A percentile compares a stretch with the other conserved stretches of the same genome.
phyloP scores from a whole-genome alignment of 768 basidiomycete species.

The Leccinum rimulosum region DNA sequence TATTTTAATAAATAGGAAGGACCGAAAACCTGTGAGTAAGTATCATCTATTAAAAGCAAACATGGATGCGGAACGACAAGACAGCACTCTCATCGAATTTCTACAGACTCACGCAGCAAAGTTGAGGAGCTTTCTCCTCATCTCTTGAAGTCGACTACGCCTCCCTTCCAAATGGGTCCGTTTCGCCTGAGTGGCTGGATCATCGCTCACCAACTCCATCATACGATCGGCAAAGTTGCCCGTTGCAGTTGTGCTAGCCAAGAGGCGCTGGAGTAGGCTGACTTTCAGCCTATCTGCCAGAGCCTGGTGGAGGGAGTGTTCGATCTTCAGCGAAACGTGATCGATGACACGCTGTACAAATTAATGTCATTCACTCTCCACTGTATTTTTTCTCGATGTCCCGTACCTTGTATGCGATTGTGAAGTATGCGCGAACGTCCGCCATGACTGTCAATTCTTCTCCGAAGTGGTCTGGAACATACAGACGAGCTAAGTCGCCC shows the following conservation, averaged over 20 bases:
- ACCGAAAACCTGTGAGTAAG: background rate
- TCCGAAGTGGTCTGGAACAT: constrained; percentile 29
- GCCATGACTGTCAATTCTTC: constrained; percentile 53
- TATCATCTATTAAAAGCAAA: background rate
- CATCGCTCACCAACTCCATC: constrained; percentile 45
- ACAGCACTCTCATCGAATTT: background rate
- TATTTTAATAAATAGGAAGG: too few species aligned
- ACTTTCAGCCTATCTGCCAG: constrained; percentile 36
- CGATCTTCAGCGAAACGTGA: constrained; percentile 48
- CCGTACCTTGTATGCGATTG: constrained; percentile 51
- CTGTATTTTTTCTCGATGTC: background rate
- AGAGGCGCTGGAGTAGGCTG: constrained; percentile 35
- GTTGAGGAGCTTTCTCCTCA: constrained; percentile 35
- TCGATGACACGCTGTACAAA: constrained; percentile 51
- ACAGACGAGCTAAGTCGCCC: constrained; percentile 28
- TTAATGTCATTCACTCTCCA: background rate
- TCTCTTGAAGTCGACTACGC: constrained; percentile 38
- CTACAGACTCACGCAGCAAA: constrained; percentile 21
- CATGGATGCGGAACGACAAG: background rate
- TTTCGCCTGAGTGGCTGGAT: constrained; percentile 34
- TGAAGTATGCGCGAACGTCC: constrained; percentile 54
- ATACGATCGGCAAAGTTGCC: constrained; percentile 31
- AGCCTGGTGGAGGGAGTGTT: constrained; percentile 42
- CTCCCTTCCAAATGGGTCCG: constrained; percentile 35
- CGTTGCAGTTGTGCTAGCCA: constrained; percentile 17